Evolutionary conservation across 176 grass and related monocot species (phyloP), one percentile per base, ranked within the genome.

Genomic region (Raddia distichophylla): DNA sequence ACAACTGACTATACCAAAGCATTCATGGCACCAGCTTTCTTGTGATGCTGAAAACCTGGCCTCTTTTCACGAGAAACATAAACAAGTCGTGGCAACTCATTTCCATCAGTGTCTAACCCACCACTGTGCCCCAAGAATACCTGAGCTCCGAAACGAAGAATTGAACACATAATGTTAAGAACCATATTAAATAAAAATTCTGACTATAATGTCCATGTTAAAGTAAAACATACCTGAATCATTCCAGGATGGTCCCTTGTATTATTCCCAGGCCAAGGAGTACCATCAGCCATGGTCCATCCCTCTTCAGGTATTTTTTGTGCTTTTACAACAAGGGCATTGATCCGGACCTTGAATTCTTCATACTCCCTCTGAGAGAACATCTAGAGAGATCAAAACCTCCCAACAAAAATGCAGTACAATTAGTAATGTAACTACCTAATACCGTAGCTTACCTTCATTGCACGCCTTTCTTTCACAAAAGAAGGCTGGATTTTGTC

Each of bases 1-100:
- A 76, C 10, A 78, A 16, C 15, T 35, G 20, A 54, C 27, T 74
- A 76, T 75, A 97, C 94, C 94, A 97, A 83, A 83, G 94, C 90
- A 73, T 97, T 97, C 94, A 97, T 97, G 53, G 94, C 90, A 92
- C 94, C 94, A 67, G 92, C 94, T 59, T 97, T 97, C 67, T 97
- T 97, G 80, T 97, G 94, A 87, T 97, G 92, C 80, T 94, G 90
- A 22, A 94, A 97, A 9, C 94, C 94, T 80, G 94, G 94, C 55
- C 94, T 86, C 81, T 97, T 97, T 89, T 97, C 94, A 94, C 94
- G 92, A 84, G 94, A 97, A 34, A 97, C 94, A 87, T 97, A 97
- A 73, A 97, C 92, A 44, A 97, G 90, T 50, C 94, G 80, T 72
- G 94, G 94, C 83, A 97, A 68, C 73, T 97, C 94, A 69, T 97